Base-by-base conservation (phyloP, 768 basidiomycete genomes). In the Boletellus ananiceps region DNA sequence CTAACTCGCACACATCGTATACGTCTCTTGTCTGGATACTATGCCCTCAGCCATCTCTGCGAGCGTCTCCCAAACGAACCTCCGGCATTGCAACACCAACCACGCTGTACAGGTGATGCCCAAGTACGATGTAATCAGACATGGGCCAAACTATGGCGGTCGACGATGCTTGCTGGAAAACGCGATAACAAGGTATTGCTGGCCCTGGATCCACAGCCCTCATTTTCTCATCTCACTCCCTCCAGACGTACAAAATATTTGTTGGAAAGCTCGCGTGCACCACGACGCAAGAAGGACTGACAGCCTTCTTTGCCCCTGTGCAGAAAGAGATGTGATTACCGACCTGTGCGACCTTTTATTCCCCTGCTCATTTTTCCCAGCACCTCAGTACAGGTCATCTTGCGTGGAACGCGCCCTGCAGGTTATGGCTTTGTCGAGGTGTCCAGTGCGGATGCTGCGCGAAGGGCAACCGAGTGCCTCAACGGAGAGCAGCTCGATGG, bases 21-120 rank as follows among this genome's bases (percentile, higher is more conserved):
- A 25, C 76, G 78, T 33, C 64, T 82, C 33, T 63, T 81, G 8
- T 77, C 76, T 21, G 80, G 80, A 13, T 73, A 76, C 57, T 77
- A 81, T 57, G 69, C 72, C 33, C 70, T 81, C 21, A 68, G 69
- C 5, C 69, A 71, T 49, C 61, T 74, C 27, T 74, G 74, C 67
- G 73, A 77, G 41, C 64, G 68, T 15, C 68, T 80, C 8, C 71
- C 74, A 5, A 59, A 54, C 38, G 69, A 65, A 29, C 69, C 78
- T 8, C 80, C 79, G 14, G 49, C 57, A 32, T 57, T 80, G 25
- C 61, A 65, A 38, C 79, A 80, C 55, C 67, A 64, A 39, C 62
- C 66, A 18, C 65, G 72, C 21, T 79, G 78, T 57, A 63, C 63
- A 8, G 66, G 66, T 1, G 59, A 68, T 31, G 65, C 64, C 14